Evolutionary conservation across 768 basidiomycete species (phyloP).

Genomic region (Daedalea quercina): DNA sequence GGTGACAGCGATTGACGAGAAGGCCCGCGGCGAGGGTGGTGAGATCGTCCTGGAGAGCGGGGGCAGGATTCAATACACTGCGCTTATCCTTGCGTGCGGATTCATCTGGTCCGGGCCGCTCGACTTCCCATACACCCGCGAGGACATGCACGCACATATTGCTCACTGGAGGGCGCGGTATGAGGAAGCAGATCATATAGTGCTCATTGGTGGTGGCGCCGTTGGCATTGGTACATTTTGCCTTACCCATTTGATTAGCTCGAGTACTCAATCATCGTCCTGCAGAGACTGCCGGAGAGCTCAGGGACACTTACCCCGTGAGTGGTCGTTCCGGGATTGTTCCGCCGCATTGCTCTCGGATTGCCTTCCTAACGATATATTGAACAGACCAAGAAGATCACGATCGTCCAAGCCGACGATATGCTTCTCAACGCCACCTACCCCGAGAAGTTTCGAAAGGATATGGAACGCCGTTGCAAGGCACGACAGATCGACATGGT

Average conservation of each 20-base stretch:
- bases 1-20: constrained; percentile 31
- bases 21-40: constrained; percentile 27
- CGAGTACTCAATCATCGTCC: constrained; percentile 1
- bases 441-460: constrained; percentile 44
- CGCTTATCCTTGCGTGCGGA: constrained; percentile 57
- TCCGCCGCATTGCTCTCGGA: not conserved
- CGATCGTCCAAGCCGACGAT: constrained; percentile 51
- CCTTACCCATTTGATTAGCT: not conserved
- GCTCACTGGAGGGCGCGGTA: constrained; percentile 24
- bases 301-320: constrained; percentile 36
- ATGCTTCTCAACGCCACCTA: constrained; percentile 52
- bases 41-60: constrained; percentile 45
- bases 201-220: constrained; percentile 31
- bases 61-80: constrained; percentile 41
- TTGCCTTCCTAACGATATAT: not conserved
- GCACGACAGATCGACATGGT: constrained; percentile 43
- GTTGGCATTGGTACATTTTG: constrained; percentile 35
- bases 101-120: constrained; percentile 45
- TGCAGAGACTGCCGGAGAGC: constrained; percentile 40
- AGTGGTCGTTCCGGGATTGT: constrained; percentile 5
- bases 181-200: constrained; percentile 25
- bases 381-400: constrained; percentile 39
- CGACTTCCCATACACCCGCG: constrained; percentile 32
- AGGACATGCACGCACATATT: constrained; percentile 17
- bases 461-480: constrained; percentile 33